Evolutionary conservation across 371 early-diverging fungal genomes (phyloP).

Genomic region (Circinella minor): DNA sequence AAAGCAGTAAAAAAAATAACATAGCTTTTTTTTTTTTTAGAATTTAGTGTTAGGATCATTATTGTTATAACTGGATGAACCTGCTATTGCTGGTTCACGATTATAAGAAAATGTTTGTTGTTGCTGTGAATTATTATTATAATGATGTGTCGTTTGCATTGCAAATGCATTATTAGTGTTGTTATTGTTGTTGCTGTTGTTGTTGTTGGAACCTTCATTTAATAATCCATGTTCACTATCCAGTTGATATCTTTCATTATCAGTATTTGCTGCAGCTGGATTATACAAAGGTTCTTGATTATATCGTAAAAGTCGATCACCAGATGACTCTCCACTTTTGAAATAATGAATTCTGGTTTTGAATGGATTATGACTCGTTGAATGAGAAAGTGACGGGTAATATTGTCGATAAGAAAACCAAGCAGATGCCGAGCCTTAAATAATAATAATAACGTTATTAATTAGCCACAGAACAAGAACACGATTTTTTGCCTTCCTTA

Average conservation of each 20-base stretch:
- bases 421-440: conserved; percentile 28
- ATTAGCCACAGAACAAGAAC: not conserved
- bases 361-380: conserved; percentile 18
- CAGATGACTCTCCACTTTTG: not conserved
- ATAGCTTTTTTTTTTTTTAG: no score
- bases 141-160: conserved; percentile 1
- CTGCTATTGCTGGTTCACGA: not conserved
- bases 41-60: no score
- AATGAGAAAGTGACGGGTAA: conserved; percentile 20
- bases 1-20: no score
- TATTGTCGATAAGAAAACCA: conserved; percentile 29
- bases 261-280: not conserved
- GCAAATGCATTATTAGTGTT: not conserved
- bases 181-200: no score
- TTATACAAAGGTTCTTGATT: not conserved
- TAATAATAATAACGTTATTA: not conserved
- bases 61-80: not conserved
- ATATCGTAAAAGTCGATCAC: not conserved
- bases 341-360: conserved; percentile 5
- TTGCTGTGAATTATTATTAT: not conserved
- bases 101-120: not conserved
- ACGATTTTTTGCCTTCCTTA: not conserved
- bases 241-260: not conserved
- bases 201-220: not conserved
- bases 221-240: conserved; percentile 8